Base-by-base conservation (phyloP, 306 rosid genomes). In the Lathyrus oleraceus region DNA sequence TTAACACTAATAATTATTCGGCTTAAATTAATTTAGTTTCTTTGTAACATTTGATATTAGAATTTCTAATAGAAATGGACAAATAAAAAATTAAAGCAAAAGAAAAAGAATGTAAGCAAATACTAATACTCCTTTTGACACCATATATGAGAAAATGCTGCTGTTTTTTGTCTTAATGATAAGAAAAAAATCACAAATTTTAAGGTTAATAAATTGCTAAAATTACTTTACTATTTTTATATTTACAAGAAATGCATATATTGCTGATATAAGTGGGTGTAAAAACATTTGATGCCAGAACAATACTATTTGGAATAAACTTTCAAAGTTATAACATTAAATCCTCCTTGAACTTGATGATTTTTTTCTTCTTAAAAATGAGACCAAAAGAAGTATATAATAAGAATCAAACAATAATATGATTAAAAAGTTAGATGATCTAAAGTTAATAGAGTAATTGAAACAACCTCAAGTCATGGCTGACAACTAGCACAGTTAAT, bases 401-500 rank as follows among this genome's bases (percentile, higher is more conserved):
- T 25, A 56, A 40, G 47, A 61, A 63, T 43, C 23, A 72, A 73
- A 45, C 45, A 76, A 23, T 20, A 53, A 65, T 56, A 52, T 70
- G 65, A 45, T 49, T 40, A 65, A 53, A 70, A 45, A 21, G 40
- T 3, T 14, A 25, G 35, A 68, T 69, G 44, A 52, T 73, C 36
- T 69, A 47, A 61, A 66, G 42, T 11, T 20, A 42, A 39, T 43
- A 75, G 36, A 73, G 79, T 25, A 74, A 47, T 13, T 19, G 38
- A 49, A 59, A 42, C 70, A 65, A 91, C 97, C 89, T 88, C 80
- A 91, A 86, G 71, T 88, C 97, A 61, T 91, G 97, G 87, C 97
- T 88, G 62, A 91, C 91, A 76, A 89, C 97, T 16, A 93, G 90
- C 68, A 93, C 80, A 27, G 94, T 85, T 60, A 93, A 76, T 52